Evolutionary conservation across 1,284 basidiomycete species (phyloP), one percentile per base, ranked within the genome.

Genomic region (Apiotrichum montevideense): DNA sequence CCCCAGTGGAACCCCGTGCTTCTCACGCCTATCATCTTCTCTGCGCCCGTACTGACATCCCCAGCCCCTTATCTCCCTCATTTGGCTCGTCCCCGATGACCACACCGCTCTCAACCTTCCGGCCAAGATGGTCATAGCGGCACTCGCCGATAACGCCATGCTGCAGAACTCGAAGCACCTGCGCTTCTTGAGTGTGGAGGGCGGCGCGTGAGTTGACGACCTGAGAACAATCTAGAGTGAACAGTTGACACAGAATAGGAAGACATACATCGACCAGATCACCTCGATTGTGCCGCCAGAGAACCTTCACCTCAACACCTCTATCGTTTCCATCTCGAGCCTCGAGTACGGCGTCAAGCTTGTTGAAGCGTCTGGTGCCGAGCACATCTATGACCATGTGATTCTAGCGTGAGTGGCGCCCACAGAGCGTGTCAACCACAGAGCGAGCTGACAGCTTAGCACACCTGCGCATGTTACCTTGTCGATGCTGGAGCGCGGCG

Each of bases 111-210:
- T 55, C 49, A n/a, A 10, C 21, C 46, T 60, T 43, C 58, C 55
- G 13, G 60, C 60, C 37, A 44, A 46, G 7, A 39, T 34, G 14
- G 55, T 62, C 46, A 43, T 62, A 9, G 37, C 39, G 35, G 46
- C 51, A 13, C 39, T 34, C 21, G 33, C 51, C 21, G 42, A 48
- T 11, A 37, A 45, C 40, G 44, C 51, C 35, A 32, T 50, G 48
- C 48, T 51, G 46, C 15, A 44, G 41, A 33, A 29, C 13, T 11
- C 42, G 0, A 87, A 87, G 58, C 87, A 87, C 0, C 80, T 82
- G 6, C 29, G 33, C 39, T 91, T 88, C 88, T 70, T 90, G 37
- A 89, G 88, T 0, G 80, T 91, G 53, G 73, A 82, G 50, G 85
- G 86, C 14, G 88, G 88, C 61, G 85, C 85, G 41, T 42, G n/a